A percentile compares a stretch with the other conserved stretches of the same genome.
Evolutionary conservation across 257 asterid genomes (phyloP).

Genomic region (Hygrophila difformis): DNA sequence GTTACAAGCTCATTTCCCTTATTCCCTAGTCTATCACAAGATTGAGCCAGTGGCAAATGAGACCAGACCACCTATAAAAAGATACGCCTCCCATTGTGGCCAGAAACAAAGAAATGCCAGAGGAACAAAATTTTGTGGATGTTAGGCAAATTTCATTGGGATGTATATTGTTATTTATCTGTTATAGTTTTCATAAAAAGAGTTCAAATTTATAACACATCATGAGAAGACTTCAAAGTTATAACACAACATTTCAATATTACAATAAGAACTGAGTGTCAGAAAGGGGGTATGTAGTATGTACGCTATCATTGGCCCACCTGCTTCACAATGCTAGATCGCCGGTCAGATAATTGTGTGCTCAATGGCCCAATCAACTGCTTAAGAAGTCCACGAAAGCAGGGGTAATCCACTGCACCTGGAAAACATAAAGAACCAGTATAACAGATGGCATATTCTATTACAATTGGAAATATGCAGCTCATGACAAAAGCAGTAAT

Average conservation of each 20-base stretch:
- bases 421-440: conserved; percentile 9
- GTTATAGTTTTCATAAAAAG: no score
- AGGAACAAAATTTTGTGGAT: background rate
- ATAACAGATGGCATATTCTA: conserved; percentile 9
- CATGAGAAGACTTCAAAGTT: no score
- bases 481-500: conserved; percentile 1
- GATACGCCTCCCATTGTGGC: conserved; percentile 2
- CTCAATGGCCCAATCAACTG: conserved; percentile 86
- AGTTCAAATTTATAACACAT: no score
- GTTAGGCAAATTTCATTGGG: conserved; percentile 5
- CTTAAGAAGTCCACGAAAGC: conserved; percentile 91
- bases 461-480: conserved; percentile 1
- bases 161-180: no score
- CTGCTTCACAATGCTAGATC: conserved; percentile 99
- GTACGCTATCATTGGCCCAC: conserved; percentile 35
- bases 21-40: background rate
- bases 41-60: conserved; percentile 2
- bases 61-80: conserved; percentile 6
- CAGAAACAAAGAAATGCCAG: conserved; percentile 3
- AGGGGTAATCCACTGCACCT: conserved; percentile 90
- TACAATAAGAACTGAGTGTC: no score
- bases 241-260: no score
- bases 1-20: conserved; percentile 7
- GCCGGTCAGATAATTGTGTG: conserved; percentile 88
- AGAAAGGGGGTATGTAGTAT: no score